phyloP scores from a whole-genome alignment of 2,329 filamentous ascomycete species.

The Chaetomium globosum region DNA sequence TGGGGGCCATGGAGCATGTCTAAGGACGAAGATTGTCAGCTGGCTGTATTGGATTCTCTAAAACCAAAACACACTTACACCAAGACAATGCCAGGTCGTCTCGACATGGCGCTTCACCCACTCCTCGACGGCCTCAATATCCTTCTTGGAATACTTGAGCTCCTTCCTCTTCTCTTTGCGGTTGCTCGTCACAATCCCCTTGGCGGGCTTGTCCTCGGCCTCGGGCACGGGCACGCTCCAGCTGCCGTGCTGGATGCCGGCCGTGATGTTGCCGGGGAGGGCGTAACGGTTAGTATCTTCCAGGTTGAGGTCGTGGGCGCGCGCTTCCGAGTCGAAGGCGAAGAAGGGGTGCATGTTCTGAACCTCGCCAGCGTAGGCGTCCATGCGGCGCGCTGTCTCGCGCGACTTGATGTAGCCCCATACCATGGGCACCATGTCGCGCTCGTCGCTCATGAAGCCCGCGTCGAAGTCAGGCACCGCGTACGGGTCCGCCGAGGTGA shows the following conservation, averaged over 20 bases:
- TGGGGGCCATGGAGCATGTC: conserved; percentile 77
- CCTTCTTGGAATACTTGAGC: conserved; percentile 64
- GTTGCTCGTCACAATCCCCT: conserved; percentile 63
- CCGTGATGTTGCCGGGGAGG: conserved; percentile 69
- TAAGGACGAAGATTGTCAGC: conserved; percentile 26
- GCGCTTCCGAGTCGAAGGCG: conserved; percentile 68
- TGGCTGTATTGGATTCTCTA: background rate
- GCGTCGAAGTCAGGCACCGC: conserved; percentile 76
- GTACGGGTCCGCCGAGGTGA: conserved; percentile 71
- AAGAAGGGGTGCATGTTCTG: conserved; percentile 71
- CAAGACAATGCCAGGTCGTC: conserved; percentile 70
- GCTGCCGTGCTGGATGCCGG: conserved; percentile 72
- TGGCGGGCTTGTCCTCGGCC: conserved; percentile 53
- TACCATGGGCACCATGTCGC: conserved; percentile 82
- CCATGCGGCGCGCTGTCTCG: conserved; percentile 77
- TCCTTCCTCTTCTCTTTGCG: conserved; percentile 61
- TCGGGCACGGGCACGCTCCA: conserved; percentile 65
- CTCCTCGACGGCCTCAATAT: conserved; percentile 69
- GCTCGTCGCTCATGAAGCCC: conserved; percentile 83
- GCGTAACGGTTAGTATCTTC: conserved; percentile 75
- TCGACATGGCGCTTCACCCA: conserved; percentile 73
- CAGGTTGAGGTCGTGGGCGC: conserved; percentile 72
- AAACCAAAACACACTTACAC: conserved; percentile 44
- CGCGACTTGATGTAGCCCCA: conserved; percentile 84
- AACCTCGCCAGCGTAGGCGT: conserved; percentile 75